Evolutionary conservation across 108 stramenopile species (phyloP).

Genomic region (Stephanodiscus triporus): DNA sequence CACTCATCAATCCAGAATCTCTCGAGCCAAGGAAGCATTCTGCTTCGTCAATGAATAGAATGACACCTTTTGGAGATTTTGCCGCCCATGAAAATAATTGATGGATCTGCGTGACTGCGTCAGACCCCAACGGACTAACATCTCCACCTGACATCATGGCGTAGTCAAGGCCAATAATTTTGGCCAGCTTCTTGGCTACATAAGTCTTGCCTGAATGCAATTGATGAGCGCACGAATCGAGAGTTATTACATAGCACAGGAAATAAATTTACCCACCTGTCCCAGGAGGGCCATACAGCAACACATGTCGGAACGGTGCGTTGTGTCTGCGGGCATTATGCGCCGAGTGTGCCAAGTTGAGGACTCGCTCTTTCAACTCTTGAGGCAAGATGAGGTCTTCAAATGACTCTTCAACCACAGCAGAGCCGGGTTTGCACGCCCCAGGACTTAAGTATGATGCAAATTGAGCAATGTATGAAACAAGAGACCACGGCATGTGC

Average conservation of each 20-base stretch:
- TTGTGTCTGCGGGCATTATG: conserved; percentile 65
- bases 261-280: conserved; percentile 36
- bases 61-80: conserved; percentile 57
- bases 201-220: conserved; percentile 58
- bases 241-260: neutral
- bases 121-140: conserved; percentile 81
- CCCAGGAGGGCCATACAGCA: conserved; percentile 75
- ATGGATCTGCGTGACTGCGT: conserved; percentile 86
- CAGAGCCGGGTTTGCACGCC: conserved; percentile 10
- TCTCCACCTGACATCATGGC: conserved; percentile 90
- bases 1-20: conserved; percentile 43
- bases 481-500: conserved; percentile 30
- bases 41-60: conserved; percentile 89
- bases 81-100: conserved; percentile 81
- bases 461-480: conserved; percentile 20
- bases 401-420: conserved; percentile 48
- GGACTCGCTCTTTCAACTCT: conserved; percentile 68
- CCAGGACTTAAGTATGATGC: conserved; percentile 16
- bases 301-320: conserved; percentile 80
- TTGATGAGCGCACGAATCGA: neutral
- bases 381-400: conserved; percentile 61
- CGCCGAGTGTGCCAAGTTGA: conserved; percentile 68
- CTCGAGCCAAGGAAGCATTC: conserved; percentile 82
- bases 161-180: conserved; percentile 76
- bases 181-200: conserved; percentile 66